Evolutionary conservation across 2,329 filamentous ascomycete species (phyloP), one percentile per base, ranked within the genome.

Genomic region (Penicillium sp.): DNA sequence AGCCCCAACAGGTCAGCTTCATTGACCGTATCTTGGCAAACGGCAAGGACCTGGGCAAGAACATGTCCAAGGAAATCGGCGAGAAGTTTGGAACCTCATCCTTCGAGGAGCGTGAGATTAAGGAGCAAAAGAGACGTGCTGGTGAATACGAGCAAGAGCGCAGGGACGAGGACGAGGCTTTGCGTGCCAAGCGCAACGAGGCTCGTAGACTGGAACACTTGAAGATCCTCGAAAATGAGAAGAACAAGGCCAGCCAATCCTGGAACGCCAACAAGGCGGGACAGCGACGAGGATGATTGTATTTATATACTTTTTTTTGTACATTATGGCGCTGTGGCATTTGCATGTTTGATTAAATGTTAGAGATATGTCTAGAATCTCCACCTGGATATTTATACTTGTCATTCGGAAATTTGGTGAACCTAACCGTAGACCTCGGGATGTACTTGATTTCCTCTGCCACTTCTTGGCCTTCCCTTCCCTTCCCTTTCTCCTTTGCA

Each of bases 121-220:
- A 71, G 34, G 66, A 67, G n/a, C 62, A 72, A 40, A 59, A 68
- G n/a, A 67, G 62, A 48, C 64, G 58, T 11, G 67, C 67, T 1
- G 50, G 56, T n/a, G 57, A 66, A n/a, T 72, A 72, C 29, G 69
- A 72, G 46, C 52, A 61, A 38, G 63, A 61, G 36, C 60, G 67
- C 24, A 61, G 50, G 22, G 61, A 67, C 13, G 62, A 69, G 32
- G 61, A 70, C 29, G 58, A 63, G 9, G 60, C 54, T 38, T 70
- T 69, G 50, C 69, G 72, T 41, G 68, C 73, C 48, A 63, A 72
- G 53, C 64, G 67, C 14, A 75, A 73, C 31, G 68, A 73, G 47
- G 65, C 70, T 16, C 67, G 66, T 6, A 62, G 68, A 41, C 55
- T 64, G 27, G 60, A 67, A 21, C 60, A 72, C 47, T 41, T 66